Base-by-base conservation (phyloP, 495 filamentous ascomycete species). In the Annulohypoxylon moriforme region DNA sequence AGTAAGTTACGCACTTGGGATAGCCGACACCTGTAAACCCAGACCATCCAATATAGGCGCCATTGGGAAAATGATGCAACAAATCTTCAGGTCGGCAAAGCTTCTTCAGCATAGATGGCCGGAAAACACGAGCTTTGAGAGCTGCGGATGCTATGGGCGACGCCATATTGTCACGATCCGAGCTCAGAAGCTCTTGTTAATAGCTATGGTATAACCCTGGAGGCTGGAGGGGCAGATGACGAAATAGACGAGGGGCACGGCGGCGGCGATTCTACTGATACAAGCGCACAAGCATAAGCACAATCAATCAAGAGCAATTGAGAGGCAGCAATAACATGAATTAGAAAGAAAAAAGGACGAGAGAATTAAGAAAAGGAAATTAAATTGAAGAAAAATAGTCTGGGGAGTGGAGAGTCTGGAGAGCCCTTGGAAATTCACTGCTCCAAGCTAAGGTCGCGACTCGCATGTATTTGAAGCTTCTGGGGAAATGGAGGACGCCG, bases 1-100 rank as follows among this genome's bases (percentile, higher is more conserved):
- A 44, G 13, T n/a, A 25, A 22, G 33, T 36, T 18, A 86, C 90
- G 46, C 84, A 91, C 91, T 96, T 96, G 57, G 93, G 93, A 80
- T 96, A 96, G 59, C 94, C 94, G 58, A 95, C 92, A 73, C 93
- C 94, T 24, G 94, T 97, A 79, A 97, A 97, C 24, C 94, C 94
- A 70, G 90, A 92, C 93, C 93, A 96, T 64, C 93, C 93, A 75
- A 97, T 87, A 77, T 94, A 95, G 8, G 91, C 79, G 76, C 89
- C 90, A 86, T 96, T 85, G 56, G 93, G 94, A 75, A 96, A 96
- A 36, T 90, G 85, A 60, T 90, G 85, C 55, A 97, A 84, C 59
- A 96, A 80, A 80, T 96, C 93, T 79, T 94, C 89, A 40, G 94
- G 88, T 62, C 87, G 88, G 67, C 90, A 89, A 24, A 97, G 82